Conservation (phyloP, 192 early-diverging fungal genomes). For the Radiomyces spectabilis region DNA sequence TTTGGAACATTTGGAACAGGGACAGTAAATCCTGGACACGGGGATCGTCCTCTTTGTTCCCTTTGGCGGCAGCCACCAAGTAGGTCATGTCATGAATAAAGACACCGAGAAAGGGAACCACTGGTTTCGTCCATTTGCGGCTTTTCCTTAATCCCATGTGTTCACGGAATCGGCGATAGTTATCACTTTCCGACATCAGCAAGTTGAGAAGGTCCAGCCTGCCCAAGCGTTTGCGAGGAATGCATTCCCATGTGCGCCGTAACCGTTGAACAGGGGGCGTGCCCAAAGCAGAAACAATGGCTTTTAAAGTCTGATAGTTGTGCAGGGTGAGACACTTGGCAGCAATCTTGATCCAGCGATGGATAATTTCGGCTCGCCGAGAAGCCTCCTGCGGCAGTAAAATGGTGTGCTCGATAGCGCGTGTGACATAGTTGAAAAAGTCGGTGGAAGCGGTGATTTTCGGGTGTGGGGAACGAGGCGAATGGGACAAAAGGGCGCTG, state of each 20-base stretch:
- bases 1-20: constrained; percentile 43
- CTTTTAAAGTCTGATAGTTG: constrained; percentile 63
- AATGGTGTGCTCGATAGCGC: constrained; percentile 60
- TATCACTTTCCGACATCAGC: constrained; percentile 54
- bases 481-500: constrained; percentile 45
- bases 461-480: constrained; percentile 46
- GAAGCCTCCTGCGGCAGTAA: constrained; percentile 43
- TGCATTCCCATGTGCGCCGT: constrained; percentile 58
- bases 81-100: constrained; percentile 75
- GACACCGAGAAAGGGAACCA: constrained; percentile 69
- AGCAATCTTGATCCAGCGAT: constrained; percentile 62
- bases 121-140: constrained; percentile 36
- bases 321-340: constrained; percentile 43
- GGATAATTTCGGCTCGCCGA: constrained; percentile 46
- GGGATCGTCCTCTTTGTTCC: constrained; percentile 28
- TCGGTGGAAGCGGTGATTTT: constrained; percentile 54
- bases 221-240: constrained; percentile 49
- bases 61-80: constrained; percentile 54
- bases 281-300: constrained; percentile 50
- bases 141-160: constrained; percentile 25
- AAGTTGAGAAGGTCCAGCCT: constrained; percentile 40
- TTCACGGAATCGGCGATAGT: constrained; percentile 58
- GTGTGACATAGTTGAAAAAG: constrained; percentile 68
- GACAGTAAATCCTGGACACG: constrained; percentile 53
- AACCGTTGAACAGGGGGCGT: constrained; percentile 60